Evolutionary conservation across 192 early-diverging fungal species (phyloP).

Genomic region (Entomortierella lignicola): DNA sequence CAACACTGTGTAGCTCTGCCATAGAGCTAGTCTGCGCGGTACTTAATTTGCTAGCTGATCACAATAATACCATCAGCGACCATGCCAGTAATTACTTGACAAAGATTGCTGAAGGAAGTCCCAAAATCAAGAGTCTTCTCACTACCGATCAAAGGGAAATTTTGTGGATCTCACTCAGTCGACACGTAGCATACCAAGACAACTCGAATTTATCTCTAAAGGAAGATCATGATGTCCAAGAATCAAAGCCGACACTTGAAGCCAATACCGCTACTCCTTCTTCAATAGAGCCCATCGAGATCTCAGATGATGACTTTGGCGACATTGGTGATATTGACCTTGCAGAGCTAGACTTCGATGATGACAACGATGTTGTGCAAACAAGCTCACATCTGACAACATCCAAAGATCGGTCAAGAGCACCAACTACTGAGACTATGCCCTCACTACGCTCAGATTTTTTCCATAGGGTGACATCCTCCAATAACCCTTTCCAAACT

Average conservation of each 20-base stretch:
- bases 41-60: conserved; percentile 32
- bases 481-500: conserved; percentile 26
- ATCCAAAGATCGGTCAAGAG: background rate
- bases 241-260: background rate
- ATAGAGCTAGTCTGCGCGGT: conserved; percentile 35
- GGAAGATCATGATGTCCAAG: background rate
- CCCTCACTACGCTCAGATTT: background rate
- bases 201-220: background rate
- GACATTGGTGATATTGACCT: conserved; percentile 54
- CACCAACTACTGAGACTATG: background rate
- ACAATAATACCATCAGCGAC: conserved; percentile 18
- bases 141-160: conserved; percentile 24
- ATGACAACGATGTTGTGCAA: background rate
- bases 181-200: conserved; percentile 20
- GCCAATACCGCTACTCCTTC: background rate
- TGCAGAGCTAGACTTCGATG: conserved; percentile 49
- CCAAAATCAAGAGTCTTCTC: conserved; percentile 25
- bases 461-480: background rate
- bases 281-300: conserved; percentile 25
- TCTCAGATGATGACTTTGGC: conserved; percentile 57
- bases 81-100: conserved; percentile 9
- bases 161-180: conserved; percentile 31
- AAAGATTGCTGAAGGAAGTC: conserved; percentile 21
- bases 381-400: background rate
- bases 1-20: conserved; percentile 29